These are phyloP conservation scores for Phytopythium delawarense DNA, from an alignment of 352 stramenopile genomes.

Conservation along the genomic window DNA sequence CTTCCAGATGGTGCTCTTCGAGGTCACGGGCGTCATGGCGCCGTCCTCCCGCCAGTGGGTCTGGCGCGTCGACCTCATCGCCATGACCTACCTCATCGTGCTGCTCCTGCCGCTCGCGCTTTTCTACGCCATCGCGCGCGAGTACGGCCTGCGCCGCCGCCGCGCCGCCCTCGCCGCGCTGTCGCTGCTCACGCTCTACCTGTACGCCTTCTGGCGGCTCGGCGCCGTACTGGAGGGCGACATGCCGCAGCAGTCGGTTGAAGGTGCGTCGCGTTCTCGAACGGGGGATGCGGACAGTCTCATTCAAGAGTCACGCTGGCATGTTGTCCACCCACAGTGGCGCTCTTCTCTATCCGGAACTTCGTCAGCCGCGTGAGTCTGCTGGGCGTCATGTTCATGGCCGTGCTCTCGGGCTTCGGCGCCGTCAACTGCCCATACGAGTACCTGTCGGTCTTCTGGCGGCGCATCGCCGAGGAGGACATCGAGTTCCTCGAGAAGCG, in stretches of 20 bases:
- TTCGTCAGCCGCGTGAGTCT: conserved; percentile 82
- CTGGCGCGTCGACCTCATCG: conserved; percentile 72
- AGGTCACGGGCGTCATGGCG: conserved; percentile 66
- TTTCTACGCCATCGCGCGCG: conserved; percentile 68
- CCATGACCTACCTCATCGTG: conserved; percentile 73
- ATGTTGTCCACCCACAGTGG: conserved; percentile 10
- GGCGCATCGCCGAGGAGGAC: conserved; percentile 66
- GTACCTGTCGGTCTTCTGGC: conserved; percentile 84
- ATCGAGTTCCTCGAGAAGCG: conserved; percentile 80
- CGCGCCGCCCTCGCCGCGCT: conserved; percentile 20
- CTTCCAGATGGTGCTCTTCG: conserved; percentile 80
- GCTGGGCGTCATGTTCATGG: conserved; percentile 80
- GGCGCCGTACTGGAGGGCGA: conserved; percentile 49
- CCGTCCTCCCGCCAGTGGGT: conserved; percentile 65
- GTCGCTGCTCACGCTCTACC: conserved; percentile 38
- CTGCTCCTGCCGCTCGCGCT: conserved; percentile 70
- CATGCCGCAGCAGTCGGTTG: conserved; percentile 31
- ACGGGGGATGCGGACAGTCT: no score
- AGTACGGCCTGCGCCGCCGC: conserved; percentile 38
- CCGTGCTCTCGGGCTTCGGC: conserved; percentile 74
- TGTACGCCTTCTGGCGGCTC: conserved; percentile 76
- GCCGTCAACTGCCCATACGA: conserved; percentile 85
- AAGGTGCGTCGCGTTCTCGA: conserved; percentile 21
- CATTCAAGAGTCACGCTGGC: no score
- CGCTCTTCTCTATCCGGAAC: conserved; percentile 72